Conservation (phyloP, 352 stramenopile species). For the Phytopythium aichiense region DNA sequence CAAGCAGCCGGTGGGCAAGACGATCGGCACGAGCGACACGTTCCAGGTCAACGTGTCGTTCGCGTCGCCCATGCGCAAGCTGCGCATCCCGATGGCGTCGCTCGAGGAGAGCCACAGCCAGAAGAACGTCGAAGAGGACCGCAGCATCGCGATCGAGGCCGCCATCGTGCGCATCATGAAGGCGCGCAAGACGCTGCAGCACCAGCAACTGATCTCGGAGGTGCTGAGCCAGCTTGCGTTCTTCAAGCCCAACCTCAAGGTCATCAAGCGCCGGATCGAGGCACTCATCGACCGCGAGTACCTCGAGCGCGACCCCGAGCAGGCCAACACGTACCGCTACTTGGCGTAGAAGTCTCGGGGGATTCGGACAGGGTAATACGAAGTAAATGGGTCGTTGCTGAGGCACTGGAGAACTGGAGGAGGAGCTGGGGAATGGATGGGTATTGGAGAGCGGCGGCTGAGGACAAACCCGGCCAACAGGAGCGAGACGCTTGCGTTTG, state of each 20-base stretch:
- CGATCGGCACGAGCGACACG: slow-evolving; percentile 92
- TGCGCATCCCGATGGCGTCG: slow-evolving; percentile 98
- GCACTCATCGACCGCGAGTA: slow-evolving; percentile 98
- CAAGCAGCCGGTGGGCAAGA: slow-evolving; percentile 93
- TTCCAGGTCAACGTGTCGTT: slow-evolving; percentile 96
- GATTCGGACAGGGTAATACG: neutral
- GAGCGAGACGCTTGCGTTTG: neutral
- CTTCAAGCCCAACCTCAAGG: slow-evolving; percentile 97
- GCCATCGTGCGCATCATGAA: slow-evolving; percentile 99
- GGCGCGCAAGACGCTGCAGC: slow-evolving; percentile 94
- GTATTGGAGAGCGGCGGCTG: neutral
- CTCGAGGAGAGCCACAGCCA: slow-evolving; percentile 98
- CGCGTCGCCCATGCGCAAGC: slow-evolving; percentile 94
- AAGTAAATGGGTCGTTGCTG: neutral
- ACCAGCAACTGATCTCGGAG: slow-evolving; percentile 98
- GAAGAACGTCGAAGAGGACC: slow-evolving; percentile 97
- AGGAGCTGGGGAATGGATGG: neutral
- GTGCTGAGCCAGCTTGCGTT: slow-evolving; percentile 97
- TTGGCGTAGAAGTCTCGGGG: slow-evolving; percentile 62
- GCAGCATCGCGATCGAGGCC: slow-evolving; percentile 98
- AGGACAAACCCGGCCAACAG: neutral
- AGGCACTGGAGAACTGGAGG: neutral
- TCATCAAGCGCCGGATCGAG: slow-evolving; percentile 98
- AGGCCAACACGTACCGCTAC: slow-evolving; percentile 96
- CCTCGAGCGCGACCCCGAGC: slow-evolving; percentile 95